These are phyloP conservation scores for Kazachstania martiniae DNA, from an alignment of 805 yeast species.

Conservation along the genomic window DNA sequence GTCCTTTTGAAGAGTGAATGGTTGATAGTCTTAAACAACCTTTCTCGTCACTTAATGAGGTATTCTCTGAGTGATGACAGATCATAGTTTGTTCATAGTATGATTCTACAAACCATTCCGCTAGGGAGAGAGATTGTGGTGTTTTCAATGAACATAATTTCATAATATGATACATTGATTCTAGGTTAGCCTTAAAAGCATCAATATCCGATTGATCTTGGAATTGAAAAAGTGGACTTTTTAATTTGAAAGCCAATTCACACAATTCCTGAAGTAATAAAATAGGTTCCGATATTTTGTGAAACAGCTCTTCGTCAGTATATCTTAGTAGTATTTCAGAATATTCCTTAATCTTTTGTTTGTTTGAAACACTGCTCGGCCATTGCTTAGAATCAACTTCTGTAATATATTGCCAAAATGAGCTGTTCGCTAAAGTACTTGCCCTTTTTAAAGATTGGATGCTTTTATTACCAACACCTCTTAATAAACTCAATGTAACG, in stretches of 20 bases:
- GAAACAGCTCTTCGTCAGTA: conserved; percentile 5
- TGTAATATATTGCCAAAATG: conserved; percentile 20
- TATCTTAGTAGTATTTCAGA: conserved; percentile 13
- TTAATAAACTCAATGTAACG: conserved; percentile 15
- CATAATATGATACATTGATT: conserved; percentile 30
- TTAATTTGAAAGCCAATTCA: conserved; percentile 27
- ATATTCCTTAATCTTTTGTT: conserved; percentile 22
- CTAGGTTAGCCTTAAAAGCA: conserved; percentile 19
- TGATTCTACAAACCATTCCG: conserved; percentile 27
- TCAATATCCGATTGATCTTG: conserved; percentile 15
- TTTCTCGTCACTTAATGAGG: neutral
- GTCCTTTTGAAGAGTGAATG: conserved; percentile 64
- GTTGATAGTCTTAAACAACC: conserved; percentile 47
- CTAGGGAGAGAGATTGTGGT: conserved; percentile 17
- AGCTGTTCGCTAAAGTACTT: conserved; percentile 6
- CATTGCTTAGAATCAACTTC: conserved; percentile 7
- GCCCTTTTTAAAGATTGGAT: conserved; percentile 14
- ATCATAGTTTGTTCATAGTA: conserved; percentile 19
- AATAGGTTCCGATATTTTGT: conserved; percentile 24
- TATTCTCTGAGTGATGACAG: conserved; percentile 4
- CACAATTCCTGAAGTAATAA: conserved; percentile 28
- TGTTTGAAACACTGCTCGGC: conserved; percentile 10
- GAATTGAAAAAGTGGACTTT: conserved; percentile 16
- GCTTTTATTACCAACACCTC: conserved; percentile 17
- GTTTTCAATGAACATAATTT: conserved; percentile 18